Percentiles rank a stretch among this genome's conserved stretches.
Evolutionary conservation across 1,284 basidiomycete genomes (phyloP).

Genomic region (Porodaedalea pini): DNA sequence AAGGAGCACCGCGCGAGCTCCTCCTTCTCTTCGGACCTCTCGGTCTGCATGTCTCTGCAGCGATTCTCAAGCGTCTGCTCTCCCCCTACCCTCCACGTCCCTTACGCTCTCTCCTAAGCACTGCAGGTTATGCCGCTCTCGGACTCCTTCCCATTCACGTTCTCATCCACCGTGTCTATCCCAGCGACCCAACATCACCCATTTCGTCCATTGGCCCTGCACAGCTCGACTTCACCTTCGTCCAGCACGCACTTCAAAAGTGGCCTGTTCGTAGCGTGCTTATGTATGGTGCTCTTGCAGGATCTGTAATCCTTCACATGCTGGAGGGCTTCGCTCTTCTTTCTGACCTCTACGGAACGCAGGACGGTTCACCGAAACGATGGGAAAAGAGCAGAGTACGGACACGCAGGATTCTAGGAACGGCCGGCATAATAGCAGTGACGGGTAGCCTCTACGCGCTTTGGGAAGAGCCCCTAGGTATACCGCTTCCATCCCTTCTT

Average conservation of each 20-base stretch:
- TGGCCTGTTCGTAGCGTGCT: conserved; percentile 61
- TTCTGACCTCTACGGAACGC: conserved; percentile 42
- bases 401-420: conserved; percentile 33
- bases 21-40: conserved; percentile 61
- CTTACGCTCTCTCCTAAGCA: conserved; percentile 41
- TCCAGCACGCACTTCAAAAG: conserved; percentile 56
- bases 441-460: conserved; percentile 51
- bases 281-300: conserved; percentile 56
- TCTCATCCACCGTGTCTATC: conserved; percentile 54
- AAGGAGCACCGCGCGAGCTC: conserved; percentile 59
- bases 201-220: conserved; percentile 60
- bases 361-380: conserved; percentile 23
- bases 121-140: conserved; percentile 53
- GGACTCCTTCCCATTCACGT: conserved; percentile 61
- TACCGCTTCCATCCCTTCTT: conserved; percentile 49
- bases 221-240: conserved; percentile 73
- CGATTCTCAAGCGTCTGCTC: conserved; percentile 53
- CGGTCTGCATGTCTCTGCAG: conserved; percentile 52
- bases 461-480: conserved; percentile 49
- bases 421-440: conserved; percentile 43
- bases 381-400: conserved; percentile 26
- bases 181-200: conserved; percentile 41
- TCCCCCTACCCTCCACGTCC: conserved; percentile 27
- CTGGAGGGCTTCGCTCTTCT: conserved; percentile 55
- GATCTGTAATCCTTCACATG: conserved; percentile 49